These are phyloP conservation scores for Exophiala sp. DNA, from an alignment of 2,329 filamentous ascomycete species.

Conservation along the genomic window DNA sequence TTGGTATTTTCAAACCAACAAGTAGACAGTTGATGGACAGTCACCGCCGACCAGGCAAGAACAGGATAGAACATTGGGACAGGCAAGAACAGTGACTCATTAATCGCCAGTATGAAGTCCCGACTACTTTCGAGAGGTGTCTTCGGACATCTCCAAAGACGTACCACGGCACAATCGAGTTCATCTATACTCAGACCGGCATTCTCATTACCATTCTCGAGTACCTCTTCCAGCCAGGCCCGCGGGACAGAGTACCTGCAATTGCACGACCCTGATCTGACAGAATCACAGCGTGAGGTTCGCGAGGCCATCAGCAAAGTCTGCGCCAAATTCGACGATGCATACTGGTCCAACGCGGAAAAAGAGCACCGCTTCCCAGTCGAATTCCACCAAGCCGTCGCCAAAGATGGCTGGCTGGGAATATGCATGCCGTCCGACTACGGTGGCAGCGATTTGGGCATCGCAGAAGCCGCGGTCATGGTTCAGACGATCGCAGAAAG, in stretches of 20 bases:
- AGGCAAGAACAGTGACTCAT: too few species aligned
- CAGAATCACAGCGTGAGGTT: conserved; percentile 41
- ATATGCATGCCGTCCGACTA: conserved; percentile 44
- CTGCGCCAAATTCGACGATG: conserved; percentile 40
- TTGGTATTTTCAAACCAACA: too few species aligned
- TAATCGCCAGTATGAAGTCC: neutral
- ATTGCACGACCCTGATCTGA: conserved; percentile 35
- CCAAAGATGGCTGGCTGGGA: conserved; percentile 44
- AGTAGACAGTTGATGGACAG: too few species aligned
- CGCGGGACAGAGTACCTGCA: conserved; percentile 30
- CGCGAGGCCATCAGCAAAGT: conserved; percentile 45
- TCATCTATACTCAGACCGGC: neutral
- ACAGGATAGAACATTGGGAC: too few species aligned
- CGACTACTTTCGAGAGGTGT: neutral
- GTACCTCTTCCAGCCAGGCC: conserved; percentile 22
- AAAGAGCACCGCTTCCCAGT: conserved; percentile 37
- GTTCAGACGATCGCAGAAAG: conserved; percentile 48
- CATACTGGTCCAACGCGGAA: conserved; percentile 43
- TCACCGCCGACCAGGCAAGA: too few species aligned
- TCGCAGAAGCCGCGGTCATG: conserved; percentile 45
- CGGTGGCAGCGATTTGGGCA: conserved; percentile 43
- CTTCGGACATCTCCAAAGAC: neutral
- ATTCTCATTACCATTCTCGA: conserved; percentile 14
- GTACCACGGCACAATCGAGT: neutral
- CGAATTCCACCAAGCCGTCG: conserved; percentile 41